Base-by-base conservation (phyloP, 208 protist genomes). In the Acanthamoeba lenticulata region DNA sequence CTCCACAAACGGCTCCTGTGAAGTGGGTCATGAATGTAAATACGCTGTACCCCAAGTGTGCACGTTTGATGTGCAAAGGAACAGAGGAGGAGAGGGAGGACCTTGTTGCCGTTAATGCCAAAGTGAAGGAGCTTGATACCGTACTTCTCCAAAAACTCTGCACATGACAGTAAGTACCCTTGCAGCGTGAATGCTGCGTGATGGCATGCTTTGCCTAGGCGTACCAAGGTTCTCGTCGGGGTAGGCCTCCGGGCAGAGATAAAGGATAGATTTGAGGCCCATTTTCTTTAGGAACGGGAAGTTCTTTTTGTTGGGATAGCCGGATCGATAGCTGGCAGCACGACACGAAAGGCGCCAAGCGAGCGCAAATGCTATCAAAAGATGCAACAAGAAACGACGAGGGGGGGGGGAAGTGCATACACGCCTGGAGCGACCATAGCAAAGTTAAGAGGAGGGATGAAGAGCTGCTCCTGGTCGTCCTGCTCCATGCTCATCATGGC, bases 1-100 rank as follows among this genome's bases (percentile, higher is more conserved):
- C 92, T 99, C 98, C 36, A 98, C 97, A 96, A 99, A 99, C 11
- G 99, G 99, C 95, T 99, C 98, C 97, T 99, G 96, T 99, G 98
- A 98, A 72, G 7, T 45, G 6, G 44, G 24, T 19, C 27, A 45
- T 6, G 13, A 86, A 55, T n/a, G n/a, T n/a, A n/a, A n/a, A n/a
- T n/a, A n/a, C n/a, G n/a, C n/a, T n/a, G n/a, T n/a, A n/a, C n/a
- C n/a, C n/a, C n/a, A n/a, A n/a, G n/a, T n/a, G n/a, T n/a, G n/a
- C n/a, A n/a, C n/a, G n/a, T n/a, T n/a, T n/a, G n/a, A n/a, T n/a
- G n/a, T n/a, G n/a, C n/a, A n/a, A n/a, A n/a, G n/a, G n/a, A n/a
- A n/a, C n/a, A n/a, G n/a, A n/a, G n/a, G 65, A 9, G 27, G 7
- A 29, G 27, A 38, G 62, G 32, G 27, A 32, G 17, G 47, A 94